Evolutionary conservation across 2,329 filamentous ascomycete species (phyloP).

Genomic region (Saccharata proteae): DNA sequence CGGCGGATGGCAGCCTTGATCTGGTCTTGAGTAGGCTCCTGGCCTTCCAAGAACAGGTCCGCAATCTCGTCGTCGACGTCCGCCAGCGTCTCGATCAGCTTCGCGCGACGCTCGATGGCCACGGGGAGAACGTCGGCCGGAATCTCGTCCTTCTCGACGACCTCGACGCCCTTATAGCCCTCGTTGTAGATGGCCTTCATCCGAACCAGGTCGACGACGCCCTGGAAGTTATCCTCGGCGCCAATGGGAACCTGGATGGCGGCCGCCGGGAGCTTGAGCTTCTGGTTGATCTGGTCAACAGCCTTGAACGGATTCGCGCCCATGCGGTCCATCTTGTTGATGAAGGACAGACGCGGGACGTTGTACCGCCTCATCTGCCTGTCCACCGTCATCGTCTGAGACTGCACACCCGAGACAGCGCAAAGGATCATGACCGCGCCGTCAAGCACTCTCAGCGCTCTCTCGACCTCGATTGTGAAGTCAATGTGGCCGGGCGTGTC

Average conservation of each 20-base stretch:
- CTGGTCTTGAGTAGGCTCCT: slow-evolving; percentile 64
- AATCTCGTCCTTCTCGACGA: slow-evolving; percentile 67
- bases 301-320: slow-evolving; percentile 97
- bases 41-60: slow-evolving; percentile 84
- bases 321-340: slow-evolving; percentile 99
- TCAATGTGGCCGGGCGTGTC: slow-evolving; percentile 98
- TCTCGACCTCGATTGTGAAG: slow-evolving; percentile 97
- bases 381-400: slow-evolving; percentile 95
- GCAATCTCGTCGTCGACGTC: slow-evolving; percentile 98
- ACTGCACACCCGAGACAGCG: slow-evolving; percentile 92
- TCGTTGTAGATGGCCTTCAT: slow-evolving; percentile 94
- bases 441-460: slow-evolving; percentile 85
- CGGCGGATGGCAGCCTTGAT: slow-evolving; percentile 87
- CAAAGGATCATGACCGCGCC: slow-evolving; percentile 98
- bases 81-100: slow-evolving; percentile 85
- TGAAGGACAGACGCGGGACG: slow-evolving; percentile 85
- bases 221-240: slow-evolving; percentile 78
- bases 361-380: slow-evolving; percentile 98
- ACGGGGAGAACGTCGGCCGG: slow-evolving; percentile 67
- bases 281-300: slow-evolving; percentile 93
- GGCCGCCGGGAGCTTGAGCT: slow-evolving; percentile 84
- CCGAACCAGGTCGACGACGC: slow-evolving; percentile 81
- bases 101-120: slow-evolving; percentile 68
- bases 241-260: slow-evolving; percentile 94
- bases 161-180: slow-evolving; percentile 62